Conservation (phyloP, 768 basidiomycete genomes). For the Termitomyces sp. region DNA sequence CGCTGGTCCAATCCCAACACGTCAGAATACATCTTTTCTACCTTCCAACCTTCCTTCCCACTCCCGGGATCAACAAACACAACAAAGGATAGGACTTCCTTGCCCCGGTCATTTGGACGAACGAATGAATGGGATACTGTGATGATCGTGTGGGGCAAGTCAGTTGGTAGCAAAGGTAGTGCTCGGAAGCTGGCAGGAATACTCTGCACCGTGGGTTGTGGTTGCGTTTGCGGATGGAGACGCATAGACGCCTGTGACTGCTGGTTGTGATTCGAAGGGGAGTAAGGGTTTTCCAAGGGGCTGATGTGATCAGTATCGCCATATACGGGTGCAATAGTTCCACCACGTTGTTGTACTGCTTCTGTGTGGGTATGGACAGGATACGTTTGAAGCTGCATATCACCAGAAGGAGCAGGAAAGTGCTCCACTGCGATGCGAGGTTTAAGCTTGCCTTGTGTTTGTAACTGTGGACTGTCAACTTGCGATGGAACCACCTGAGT, state of each 20-base stretch:
- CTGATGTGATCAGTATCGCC: slow-evolving; percentile 6
- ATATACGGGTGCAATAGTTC: slow-evolving; percentile 1
- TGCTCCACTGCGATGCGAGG: slow-evolving; percentile 42
- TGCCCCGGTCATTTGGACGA: slow-evolving; percentile 83
- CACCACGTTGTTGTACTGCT: slow-evolving; percentile 10
- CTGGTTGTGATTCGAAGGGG: slow-evolving; percentile 12
- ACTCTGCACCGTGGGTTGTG: slow-evolving; percentile 17
- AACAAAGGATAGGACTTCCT: slow-evolving; percentile 88
- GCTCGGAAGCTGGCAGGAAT: slow-evolving; percentile 57
- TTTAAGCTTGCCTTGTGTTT: slow-evolving; percentile 16
- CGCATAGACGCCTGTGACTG: slow-evolving; percentile 16
- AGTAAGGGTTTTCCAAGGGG: slow-evolving; percentile 17
- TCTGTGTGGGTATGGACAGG: slow-evolving; percentile 9
- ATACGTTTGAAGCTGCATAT: slow-evolving; percentile 17
- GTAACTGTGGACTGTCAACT: slow-evolving; percentile 2
- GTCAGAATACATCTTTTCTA: slow-evolving; percentile 94
- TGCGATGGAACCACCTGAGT: slow-evolving; percentile 5
- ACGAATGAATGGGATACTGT: slow-evolving; percentile 79
- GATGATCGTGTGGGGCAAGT: slow-evolving; percentile 70
- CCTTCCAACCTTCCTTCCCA: slow-evolving; percentile 70
- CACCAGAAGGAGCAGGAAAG: slow-evolving; percentile 40
- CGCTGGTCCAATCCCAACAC: slow-evolving; percentile 83
- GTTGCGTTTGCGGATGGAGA: slow-evolving; percentile 11
- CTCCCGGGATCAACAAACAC: slow-evolving; percentile 68
- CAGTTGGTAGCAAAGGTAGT: slow-evolving; percentile 60